Evolutionary conservation across 805 yeast species (phyloP).

Genomic region (Candida methanosorbosa): DNA sequence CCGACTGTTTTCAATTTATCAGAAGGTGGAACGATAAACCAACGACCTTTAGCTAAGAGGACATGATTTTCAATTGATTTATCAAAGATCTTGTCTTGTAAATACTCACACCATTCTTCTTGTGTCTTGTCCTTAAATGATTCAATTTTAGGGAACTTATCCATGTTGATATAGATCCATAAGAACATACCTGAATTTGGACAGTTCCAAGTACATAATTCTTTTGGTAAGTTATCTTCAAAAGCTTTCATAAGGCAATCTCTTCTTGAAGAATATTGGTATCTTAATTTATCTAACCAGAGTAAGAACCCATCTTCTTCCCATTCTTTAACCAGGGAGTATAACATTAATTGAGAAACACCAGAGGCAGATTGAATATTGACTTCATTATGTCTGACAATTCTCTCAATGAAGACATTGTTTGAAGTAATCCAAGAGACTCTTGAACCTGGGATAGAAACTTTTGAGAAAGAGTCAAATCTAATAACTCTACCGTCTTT

Average conservation of each 20-base stretch:
- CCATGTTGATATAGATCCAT: constrained; percentile 32
- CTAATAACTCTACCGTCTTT: constrained; percentile 71
- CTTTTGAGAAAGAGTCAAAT: constrained; percentile 72
- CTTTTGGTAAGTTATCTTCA: constrained; percentile 34
- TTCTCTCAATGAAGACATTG: constrained; percentile 39
- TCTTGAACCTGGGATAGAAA: constrained; percentile 70
- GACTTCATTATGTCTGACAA: constrained; percentile 55
- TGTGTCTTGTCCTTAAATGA: constrained; percentile 18
- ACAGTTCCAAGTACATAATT: constrained; percentile 32
- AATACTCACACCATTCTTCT: constrained; percentile 19
- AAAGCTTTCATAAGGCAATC: constrained; percentile 33
- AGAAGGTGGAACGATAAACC: constrained; percentile 21
- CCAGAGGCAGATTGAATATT: constrained; percentile 72
- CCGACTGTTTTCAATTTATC: constrained; percentile 11
- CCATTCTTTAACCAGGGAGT: constrained; percentile 59
- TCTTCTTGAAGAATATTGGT: constrained; percentile 56
- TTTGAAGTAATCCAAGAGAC: constrained; percentile 71
- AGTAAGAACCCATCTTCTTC: constrained; percentile 47
- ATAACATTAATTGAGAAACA: constrained; percentile 52
- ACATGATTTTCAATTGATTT: constrained; percentile 16
- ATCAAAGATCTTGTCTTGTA: constrained; percentile 20
- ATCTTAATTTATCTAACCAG: constrained; percentile 61
- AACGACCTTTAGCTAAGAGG: constrained; percentile 23
- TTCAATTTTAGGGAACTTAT: constrained; percentile 29
- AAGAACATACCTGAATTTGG: constrained; percentile 39